Evolutionary conservation across 257 asterid species (phyloP).

Genomic region (Solanum habrochaites): DNA sequence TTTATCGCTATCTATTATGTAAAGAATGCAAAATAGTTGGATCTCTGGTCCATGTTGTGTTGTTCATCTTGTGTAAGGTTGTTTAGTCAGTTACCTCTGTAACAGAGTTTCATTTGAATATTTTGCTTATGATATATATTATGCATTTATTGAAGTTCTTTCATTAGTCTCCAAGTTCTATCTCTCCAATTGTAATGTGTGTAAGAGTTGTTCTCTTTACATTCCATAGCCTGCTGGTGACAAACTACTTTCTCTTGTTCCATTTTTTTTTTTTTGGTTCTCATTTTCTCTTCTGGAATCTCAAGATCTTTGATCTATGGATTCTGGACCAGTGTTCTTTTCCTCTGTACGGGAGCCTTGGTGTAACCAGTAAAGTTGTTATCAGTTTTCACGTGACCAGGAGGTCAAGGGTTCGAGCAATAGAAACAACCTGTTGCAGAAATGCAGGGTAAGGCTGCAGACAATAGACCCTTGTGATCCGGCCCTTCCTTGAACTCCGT

Average conservation of each 20-base stretch:
- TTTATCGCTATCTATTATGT: neutral
- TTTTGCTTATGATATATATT: neutral
- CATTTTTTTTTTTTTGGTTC: neutral
- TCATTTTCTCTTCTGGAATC: neutral
- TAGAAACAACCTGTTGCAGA: neutral
- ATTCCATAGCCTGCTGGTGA: neutral
- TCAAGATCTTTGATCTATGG: neutral
- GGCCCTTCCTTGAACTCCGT: rapidly evolving
- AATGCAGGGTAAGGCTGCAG: neutral
- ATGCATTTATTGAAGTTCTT: neutral
- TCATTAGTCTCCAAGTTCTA: neutral
- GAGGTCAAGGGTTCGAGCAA: neutral
- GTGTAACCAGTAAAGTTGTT: neutral
- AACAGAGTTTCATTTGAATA: neutral
- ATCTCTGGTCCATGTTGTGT: neutral
- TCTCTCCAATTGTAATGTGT: neutral
- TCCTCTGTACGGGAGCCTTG: neutral
- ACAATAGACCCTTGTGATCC: neutral
- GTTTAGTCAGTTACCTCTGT: neutral
- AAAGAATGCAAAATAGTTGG: neutral
- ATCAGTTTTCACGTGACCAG: neutral
- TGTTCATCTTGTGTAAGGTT: neutral
- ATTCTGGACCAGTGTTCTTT: neutral
- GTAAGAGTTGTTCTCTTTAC: neutral
- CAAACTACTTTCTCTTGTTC: neutral